Conservation (phyloP, 495 filamentous ascomycete species). For the Xeromyces bisporus region DNA sequence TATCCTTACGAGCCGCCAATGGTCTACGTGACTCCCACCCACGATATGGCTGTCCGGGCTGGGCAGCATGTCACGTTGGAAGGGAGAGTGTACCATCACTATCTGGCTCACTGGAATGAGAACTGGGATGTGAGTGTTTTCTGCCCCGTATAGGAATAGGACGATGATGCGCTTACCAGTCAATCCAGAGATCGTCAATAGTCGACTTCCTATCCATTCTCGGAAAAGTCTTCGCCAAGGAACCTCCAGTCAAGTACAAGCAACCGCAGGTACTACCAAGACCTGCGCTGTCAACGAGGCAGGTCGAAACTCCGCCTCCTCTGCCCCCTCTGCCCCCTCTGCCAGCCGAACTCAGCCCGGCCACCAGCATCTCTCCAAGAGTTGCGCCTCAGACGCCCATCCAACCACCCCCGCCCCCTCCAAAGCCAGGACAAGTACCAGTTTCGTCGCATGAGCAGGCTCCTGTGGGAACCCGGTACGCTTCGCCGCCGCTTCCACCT, state of each 20-base stretch:
- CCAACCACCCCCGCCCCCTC: conserved; percentile 10
- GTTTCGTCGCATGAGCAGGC: too few relatives aligned
- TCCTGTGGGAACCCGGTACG: too few relatives aligned
- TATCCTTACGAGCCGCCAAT: conserved; percentile 79
- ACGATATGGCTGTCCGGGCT: conserved; percentile 74
- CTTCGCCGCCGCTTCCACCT: conserved; percentile 23
- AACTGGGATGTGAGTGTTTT: conserved; percentile 69
- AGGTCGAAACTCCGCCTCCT: conserved; percentile 37
- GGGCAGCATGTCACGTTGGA: conserved; percentile 94
- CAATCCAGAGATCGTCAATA: conserved; percentile 55
- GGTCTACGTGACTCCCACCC: conserved; percentile 72
- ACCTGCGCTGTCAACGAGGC: conserved; percentile 22
- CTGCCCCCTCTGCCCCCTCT: conserved; percentile 56
- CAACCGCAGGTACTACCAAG: conserved; percentile 17
- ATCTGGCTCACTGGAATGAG: conserved; percentile 72
- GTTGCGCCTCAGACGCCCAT: conserved; percentile 16
- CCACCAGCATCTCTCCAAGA: conserved; percentile 8
- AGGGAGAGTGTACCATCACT: conserved; percentile 89
- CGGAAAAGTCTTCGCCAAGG: conserved; percentile 78
- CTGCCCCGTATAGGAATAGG: neutral
- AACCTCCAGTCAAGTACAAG: conserved; percentile 73
- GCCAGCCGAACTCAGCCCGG: conserved; percentile 40
- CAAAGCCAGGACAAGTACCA: conserved; percentile 12
- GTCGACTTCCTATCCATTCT: conserved; percentile 68
- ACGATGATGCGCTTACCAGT: conserved; percentile 8